Conservation (phyloP, 1,284 basidiomycete genomes). For the Naganishia sp. region DNA sequence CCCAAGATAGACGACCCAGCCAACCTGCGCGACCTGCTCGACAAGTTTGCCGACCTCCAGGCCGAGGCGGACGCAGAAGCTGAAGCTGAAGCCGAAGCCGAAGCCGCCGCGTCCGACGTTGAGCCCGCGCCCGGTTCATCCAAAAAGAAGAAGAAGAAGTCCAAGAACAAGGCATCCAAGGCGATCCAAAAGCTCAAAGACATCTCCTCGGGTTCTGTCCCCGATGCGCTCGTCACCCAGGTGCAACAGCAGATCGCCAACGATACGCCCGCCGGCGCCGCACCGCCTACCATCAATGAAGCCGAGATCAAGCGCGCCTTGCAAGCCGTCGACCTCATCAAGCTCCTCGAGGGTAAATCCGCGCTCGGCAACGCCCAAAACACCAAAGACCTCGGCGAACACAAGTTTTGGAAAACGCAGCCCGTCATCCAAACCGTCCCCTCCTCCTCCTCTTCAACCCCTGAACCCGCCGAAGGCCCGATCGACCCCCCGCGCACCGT, state of each 20-base stretch:
- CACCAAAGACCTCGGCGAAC: conserved; percentile 76
- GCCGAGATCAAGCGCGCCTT: conserved; percentile 51
- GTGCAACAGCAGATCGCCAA: conserved; percentile 45
- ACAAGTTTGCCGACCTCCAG: conserved; percentile 39
- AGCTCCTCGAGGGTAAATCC: conserved; percentile 52
- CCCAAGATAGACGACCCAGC: conserved; percentile 18
- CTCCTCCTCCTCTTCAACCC: conserved; percentile 42
- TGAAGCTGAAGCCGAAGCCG: conserved; percentile 35
- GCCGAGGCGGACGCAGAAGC: conserved; percentile 32
- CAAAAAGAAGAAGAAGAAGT: conserved; percentile 45
- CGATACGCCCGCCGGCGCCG: conserved; percentile 37
- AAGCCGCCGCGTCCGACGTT: conserved; percentile 51
- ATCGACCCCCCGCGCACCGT: conserved; percentile 80
- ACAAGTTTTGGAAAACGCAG: conserved; percentile 97
- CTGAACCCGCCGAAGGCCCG: conserved; percentile 73
- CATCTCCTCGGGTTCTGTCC: conserved; percentile 42
- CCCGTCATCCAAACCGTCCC: conserved; percentile 73
- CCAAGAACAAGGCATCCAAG: conserved; percentile 54
- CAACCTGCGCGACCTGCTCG: conserved; percentile 38
- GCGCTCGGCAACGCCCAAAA: conserved; percentile 55
- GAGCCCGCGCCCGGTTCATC: neutral
- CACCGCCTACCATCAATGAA: conserved; percentile 40
- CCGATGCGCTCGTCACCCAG: conserved; percentile 47
- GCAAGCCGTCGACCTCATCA: conserved; percentile 54
- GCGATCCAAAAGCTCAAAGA: conserved; percentile 48